Evolutionary conservation across 306 rosid genomes (phyloP).

Genomic region (Erythrophleum fordii): DNA sequence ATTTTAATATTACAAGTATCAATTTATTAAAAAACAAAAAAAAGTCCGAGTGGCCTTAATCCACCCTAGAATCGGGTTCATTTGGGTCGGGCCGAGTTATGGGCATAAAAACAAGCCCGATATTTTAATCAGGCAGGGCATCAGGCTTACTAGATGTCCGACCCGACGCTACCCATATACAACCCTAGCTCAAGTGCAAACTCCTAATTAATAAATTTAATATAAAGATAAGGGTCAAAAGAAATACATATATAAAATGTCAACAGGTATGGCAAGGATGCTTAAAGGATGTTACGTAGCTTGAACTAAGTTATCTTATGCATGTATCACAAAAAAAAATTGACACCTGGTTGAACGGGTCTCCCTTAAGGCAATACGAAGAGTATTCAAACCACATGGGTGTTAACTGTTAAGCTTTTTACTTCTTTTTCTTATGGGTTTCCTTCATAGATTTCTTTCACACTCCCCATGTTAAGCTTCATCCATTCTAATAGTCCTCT

Average conservation of each 20-base stretch:
- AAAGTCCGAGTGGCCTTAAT: too few relatives aligned
- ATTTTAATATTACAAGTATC: too few relatives aligned
- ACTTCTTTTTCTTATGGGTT: neutral
- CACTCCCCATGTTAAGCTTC: conserved; percentile 10
- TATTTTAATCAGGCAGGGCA: too few relatives aligned
- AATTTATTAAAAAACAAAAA: too few relatives aligned
- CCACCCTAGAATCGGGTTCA: too few relatives aligned
- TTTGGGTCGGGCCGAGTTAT: too few relatives aligned
- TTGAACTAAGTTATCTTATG: neutral
- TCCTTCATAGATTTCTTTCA: neutral
- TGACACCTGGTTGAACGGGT: neutral
- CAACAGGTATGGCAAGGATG: conserved; percentile 12
- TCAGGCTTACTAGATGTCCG: too few relatives aligned
- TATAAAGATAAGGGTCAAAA: neutral
- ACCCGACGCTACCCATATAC: too few relatives aligned
- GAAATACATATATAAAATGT: neutral
- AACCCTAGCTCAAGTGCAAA: conserved; percentile 29
- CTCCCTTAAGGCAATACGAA: neutral
- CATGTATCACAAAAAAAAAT: conserved; percentile 10
- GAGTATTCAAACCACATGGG: neutral
- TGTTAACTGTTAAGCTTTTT: neutral
- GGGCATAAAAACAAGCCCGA: too few relatives aligned
- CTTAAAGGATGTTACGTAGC: neutral
- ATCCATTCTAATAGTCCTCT: neutral
- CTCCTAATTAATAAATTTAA: conserved; percentile 4